Evolutionary conservation across 164 flowering plant genomes (phyloP).

Genomic region (Protea cynaroides): DNA sequence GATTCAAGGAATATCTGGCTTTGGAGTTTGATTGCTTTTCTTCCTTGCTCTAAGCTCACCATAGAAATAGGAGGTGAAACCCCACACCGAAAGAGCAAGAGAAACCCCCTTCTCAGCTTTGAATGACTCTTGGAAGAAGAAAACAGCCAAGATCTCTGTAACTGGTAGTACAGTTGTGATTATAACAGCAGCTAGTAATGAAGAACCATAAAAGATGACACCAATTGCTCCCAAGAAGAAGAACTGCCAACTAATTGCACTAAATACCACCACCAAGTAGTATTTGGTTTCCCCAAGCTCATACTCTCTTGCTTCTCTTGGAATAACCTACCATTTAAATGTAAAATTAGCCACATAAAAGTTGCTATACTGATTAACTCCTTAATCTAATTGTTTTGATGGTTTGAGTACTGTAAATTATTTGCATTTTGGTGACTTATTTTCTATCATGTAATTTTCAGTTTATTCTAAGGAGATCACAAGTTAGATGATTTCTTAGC

Average conservation of each 20-base stretch:
- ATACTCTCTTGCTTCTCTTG: constrained; percentile 44
- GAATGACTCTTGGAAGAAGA: constrained; percentile 19
- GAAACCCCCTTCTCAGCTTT: constrained; percentile 20
- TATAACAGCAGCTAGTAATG: constrained; percentile 43
- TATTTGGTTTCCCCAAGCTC: constrained; percentile 41
- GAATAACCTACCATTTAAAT: constrained; percentile 30
- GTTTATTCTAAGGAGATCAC: too few relatives aligned
- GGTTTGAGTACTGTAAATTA: too few relatives aligned
- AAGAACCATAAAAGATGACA: constrained; percentile 41
- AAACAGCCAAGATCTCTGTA: constrained; percentile 38
- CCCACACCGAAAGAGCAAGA: constrained; percentile 18
- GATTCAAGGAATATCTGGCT: background rate
- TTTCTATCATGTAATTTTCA: too few relatives aligned
- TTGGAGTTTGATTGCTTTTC: background rate
- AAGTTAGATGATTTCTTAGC: too few relatives aligned
- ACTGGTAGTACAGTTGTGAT: constrained; percentile 40
- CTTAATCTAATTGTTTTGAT: too few relatives aligned
- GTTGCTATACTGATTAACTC: background rate
- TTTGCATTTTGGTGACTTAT: too few relatives aligned
- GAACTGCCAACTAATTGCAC: constrained; percentile 40
- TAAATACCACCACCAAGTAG: constrained; percentile 31
- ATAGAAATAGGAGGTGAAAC: constrained; percentile 19
- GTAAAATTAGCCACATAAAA: too few relatives aligned
- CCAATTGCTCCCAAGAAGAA: constrained; percentile 51
- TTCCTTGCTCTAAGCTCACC: constrained; percentile 3